Evolutionary conservation across 176 grass and related monocot genomes (phyloP).

Genomic region (Phoenix dactylifera): DNA sequence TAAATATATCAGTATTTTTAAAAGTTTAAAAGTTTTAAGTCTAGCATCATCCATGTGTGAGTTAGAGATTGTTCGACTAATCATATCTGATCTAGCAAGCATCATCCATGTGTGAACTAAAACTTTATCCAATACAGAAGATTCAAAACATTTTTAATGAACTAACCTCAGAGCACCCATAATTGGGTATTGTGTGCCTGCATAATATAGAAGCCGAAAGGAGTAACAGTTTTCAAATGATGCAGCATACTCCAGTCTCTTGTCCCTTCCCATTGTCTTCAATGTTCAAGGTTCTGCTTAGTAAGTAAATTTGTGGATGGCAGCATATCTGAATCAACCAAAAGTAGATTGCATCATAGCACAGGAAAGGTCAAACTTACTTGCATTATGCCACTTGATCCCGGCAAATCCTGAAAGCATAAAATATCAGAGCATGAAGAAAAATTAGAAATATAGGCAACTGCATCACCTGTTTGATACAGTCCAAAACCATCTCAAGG

Average conservation of each 20-base stretch:
- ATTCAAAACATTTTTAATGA: not conserved
- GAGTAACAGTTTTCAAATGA: conserved; percentile 85
- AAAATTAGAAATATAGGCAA: no score
- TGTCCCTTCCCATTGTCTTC: conserved; percentile 89
- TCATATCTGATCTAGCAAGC: no score
- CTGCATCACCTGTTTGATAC: no score
- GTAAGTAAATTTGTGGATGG: not conserved
- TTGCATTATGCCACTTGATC: conserved; percentile 94
- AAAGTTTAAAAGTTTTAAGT: no score
- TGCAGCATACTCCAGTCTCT: conserved; percentile 90
- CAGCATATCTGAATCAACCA: not conserved
- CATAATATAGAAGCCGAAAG: conserved; percentile 83
- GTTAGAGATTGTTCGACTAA: no score
- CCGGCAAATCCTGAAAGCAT: conserved; percentile 85
- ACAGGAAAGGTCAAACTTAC: conserved; percentile 34
- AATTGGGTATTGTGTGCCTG: conserved; percentile 86
- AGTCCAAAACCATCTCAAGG: not conserved
- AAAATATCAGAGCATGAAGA: not conserved
- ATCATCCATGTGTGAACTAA: not conserved
- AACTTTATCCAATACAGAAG: conserved; percentile 6
- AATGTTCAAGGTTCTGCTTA: conserved; percentile 19
- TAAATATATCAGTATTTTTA: no score
- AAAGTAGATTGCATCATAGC: conserved; percentile 5
- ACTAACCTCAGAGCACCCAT: conserved; percentile 85
- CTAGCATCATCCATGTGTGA: no score